Evolutionary conservation across 2,329 filamentous ascomycete genomes (phyloP), one percentile per base, ranked within the genome.

Genomic region (Epichloe sylvatica): DNA sequence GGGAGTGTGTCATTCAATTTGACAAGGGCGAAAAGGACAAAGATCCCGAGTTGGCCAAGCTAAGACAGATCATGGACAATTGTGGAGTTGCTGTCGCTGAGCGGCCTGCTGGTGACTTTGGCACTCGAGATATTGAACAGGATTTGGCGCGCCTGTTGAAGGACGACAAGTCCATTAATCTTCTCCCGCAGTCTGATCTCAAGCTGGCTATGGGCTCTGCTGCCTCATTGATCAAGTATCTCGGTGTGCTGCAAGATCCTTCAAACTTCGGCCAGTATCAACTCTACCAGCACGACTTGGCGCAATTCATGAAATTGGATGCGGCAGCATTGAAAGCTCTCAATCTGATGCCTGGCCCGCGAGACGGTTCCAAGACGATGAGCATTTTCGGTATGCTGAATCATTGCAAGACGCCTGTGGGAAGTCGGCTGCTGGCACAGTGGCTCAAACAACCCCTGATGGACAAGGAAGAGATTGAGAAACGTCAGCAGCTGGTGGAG

Each of bases 381-480:
- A 97, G 90, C 62, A 66, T 98, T 47, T 98, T 86, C 59, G 92
- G 92, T 0, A 71, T 98, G 17, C 73, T 98, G 40, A 97, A 98
- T 60, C 90, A 97, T 66, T 98, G 92, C 80, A 97, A 95, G 66
- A 98, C 92, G 1, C 87, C 92, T 0, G 82, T 94, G 1, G 92
- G 92, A 13, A 94, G 90, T 60, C 78, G 94, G 45, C 67, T 98
- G 51, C 72, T 98, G 33, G 84, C 91, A 1, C 94, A 98, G 63
- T 98, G 92, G 92, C 73, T 98, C 48, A 98, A 98, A 68, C 92
- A 98, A 65, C 92, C 92, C 0, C 70, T 98, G 38, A 98, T 98
- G 92, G 87, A 78, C 68, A 80, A 87, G 54, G 74, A 76, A 2
- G 90, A 94, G 51, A 97, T 98, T 47, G 84, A 94, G 66, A 85